Percentiles rank a stretch among this genome's conserved stretches.
phyloP scores from a whole-genome alignment of 495 filamentous ascomycete genomes.

The Gamarada debralockiae region DNA sequence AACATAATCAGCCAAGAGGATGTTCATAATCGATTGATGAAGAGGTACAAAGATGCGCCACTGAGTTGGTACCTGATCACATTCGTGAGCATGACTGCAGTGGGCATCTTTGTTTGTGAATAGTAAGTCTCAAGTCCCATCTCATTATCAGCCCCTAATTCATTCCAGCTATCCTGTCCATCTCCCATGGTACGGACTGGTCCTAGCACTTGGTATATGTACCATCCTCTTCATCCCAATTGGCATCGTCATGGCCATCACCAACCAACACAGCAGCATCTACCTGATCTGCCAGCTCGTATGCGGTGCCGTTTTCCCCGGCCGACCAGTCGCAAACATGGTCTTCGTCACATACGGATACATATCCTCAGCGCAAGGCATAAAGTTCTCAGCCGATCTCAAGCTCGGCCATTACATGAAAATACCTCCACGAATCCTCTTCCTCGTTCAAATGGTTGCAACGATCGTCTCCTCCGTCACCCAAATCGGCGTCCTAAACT shows the following conservation, averaged over 20 bases:
- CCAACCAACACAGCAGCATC: slow-evolving; percentile 77
- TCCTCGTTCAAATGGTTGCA: slow-evolving; percentile 75
- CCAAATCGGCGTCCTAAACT: slow-evolving; percentile 79
- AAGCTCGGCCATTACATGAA: slow-evolving; percentile 95
- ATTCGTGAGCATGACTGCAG: slow-evolving; percentile 63
- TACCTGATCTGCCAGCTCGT: slow-evolving; percentile 82
- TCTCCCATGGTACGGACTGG: slow-evolving; percentile 71
- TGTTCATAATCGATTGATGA: slow-evolving; percentile 76
- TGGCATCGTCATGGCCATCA: slow-evolving; percentile 82
- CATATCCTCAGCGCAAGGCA: slow-evolving; percentile 76
- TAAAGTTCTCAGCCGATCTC: slow-evolving; percentile 82
- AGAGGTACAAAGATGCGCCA: slow-evolving; percentile 69
- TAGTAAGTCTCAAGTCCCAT: slow-evolving; percentile 54
- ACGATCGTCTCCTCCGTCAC: slow-evolving; percentile 75
- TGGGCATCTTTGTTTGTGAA: slow-evolving; percentile 82
- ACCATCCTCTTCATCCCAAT: slow-evolving; percentile 72
- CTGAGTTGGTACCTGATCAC: slow-evolving; percentile 72
- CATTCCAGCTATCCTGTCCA: slow-evolving; percentile 69
- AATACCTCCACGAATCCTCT: slow-evolving; percentile 77
- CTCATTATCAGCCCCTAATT: slow-evolving; percentile 11
- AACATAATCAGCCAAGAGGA: slow-evolving; percentile 64
- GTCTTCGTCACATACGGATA: slow-evolving; percentile 85
- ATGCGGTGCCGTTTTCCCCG: slow-evolving; percentile 73
- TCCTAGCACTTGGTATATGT: slow-evolving; percentile 71
- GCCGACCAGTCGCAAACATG: slow-evolving; percentile 82